These are phyloP conservation scores for Fusarium solani-melongenae DNA, from an alignment of 2,329 filamentous ascomycete species.

Conservation along the genomic window DNA sequence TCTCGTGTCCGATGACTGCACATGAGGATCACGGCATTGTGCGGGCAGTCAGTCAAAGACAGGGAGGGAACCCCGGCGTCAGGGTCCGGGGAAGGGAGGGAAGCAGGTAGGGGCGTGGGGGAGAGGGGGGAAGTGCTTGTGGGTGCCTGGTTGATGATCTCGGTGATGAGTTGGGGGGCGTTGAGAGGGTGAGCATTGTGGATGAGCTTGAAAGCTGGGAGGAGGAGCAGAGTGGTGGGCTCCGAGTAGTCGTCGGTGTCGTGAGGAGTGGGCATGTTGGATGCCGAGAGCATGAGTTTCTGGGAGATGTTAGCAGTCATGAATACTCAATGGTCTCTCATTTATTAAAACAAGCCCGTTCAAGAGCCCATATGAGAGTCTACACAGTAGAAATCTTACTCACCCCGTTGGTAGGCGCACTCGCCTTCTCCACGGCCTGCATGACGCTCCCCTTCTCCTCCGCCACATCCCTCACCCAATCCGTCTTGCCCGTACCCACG, in stretches of 20 bases:
- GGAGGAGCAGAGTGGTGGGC: constrained; percentile 83
- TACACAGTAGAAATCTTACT: constrained; percentile 44
- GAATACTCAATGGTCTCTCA: neutral
- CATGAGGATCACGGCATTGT: constrained; percentile 88
- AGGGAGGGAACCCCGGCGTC: constrained; percentile 46
- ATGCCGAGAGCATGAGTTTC: constrained; percentile 91
- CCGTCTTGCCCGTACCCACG: constrained; percentile 93
- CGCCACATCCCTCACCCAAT: constrained; percentile 90
- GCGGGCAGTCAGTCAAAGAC: constrained; percentile 70
- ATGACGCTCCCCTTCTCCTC: constrained; percentile 90
- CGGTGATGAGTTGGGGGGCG: constrained; percentile 76
- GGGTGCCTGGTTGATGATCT: constrained; percentile 76
- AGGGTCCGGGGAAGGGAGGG: constrained; percentile 44
- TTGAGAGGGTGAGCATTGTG: constrained; percentile 84
- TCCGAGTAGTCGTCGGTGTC: constrained; percentile 70
- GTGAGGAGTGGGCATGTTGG: constrained; percentile 85
- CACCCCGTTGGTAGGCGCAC: constrained; percentile 75
- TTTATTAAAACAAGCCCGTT: neutral
- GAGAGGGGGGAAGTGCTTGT: constrained; percentile 76
- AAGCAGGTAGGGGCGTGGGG: constrained; percentile 51
- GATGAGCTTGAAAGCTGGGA: constrained; percentile 85
- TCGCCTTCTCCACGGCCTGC: constrained; percentile 73
- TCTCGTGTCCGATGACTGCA: constrained; percentile 96
- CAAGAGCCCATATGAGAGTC: neutral
- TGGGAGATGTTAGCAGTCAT: constrained; percentile 48